Evolutionary conservation across 805 yeast genomes (phyloP).

Genomic region (Brettanomyces nanus): DNA sequence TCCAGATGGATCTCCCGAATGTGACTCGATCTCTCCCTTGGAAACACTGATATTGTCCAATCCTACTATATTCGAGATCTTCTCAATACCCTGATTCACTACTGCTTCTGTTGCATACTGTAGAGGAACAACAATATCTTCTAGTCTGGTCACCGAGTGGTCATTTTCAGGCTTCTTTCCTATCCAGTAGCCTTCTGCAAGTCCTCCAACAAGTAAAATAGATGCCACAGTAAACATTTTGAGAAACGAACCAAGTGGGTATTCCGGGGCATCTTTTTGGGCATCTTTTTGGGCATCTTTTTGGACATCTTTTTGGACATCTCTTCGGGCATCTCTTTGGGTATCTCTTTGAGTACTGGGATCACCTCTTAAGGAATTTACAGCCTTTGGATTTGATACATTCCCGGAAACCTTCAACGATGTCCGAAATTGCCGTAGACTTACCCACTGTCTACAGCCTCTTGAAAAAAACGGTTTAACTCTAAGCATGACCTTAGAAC

Average conservation of each 20-base stretch:
- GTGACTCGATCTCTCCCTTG: conserved; percentile 21
- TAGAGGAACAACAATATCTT: background rate
- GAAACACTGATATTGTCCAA: conserved; percentile 38
- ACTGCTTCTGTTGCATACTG: conserved; percentile 1
- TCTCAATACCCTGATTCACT: conserved; percentile 11
- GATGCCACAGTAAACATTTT: conserved; percentile 3
- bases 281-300: background rate
- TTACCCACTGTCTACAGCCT: too few species aligned
- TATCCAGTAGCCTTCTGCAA: conserved; percentile 3
- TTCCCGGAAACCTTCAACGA: too few species aligned
- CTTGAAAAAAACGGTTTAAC: too few species aligned
- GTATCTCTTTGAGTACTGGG: too few species aligned
- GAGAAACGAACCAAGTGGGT: background rate
- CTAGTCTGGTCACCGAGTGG: background rate
- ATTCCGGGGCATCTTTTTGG: background rate
- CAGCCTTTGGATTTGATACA: too few species aligned
- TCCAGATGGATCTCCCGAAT: conserved; percentile 25
- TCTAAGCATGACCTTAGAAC: too few species aligned
- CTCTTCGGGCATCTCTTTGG: background rate
- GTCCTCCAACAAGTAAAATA: conserved; percentile 2
- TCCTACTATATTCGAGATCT: conserved; percentile 48
- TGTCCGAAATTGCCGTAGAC: too few species aligned
- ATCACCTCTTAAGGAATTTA: too few species aligned
- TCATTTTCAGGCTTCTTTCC: conserved; percentile 1
- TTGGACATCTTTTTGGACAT: background rate